These are phyloP conservation scores for Senna siamea DNA, from an alignment of 306 rosid species.

Conservation along the genomic window DNA sequence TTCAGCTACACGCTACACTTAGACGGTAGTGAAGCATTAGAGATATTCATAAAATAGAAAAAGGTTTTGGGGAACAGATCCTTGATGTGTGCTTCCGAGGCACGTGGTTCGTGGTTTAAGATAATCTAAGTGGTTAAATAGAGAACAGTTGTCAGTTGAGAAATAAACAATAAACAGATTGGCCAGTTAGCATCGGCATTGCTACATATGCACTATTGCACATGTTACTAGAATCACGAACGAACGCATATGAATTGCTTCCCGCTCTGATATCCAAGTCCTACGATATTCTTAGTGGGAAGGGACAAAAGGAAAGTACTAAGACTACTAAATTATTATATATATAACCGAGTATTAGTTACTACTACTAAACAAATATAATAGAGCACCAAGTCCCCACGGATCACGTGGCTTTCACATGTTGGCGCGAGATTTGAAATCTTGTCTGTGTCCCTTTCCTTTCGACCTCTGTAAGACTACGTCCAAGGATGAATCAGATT, in stretches of 20 bases:
- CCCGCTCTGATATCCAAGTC: not conserved
- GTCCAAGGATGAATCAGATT: too few relatives aligned
- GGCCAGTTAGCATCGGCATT: constrained; percentile 21
- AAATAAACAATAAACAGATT: too few relatives aligned
- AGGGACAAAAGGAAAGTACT: not conserved
- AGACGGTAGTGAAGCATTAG: too few relatives aligned
- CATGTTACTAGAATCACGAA: not conserved
- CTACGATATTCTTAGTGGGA: not conserved
- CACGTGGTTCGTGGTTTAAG: too few relatives aligned
- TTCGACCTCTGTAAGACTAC: not conserved
- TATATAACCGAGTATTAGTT: not conserved
- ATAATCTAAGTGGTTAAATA: too few relatives aligned
- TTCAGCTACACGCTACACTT: too few relatives aligned
- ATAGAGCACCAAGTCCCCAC: constrained; percentile 10
- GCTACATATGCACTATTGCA: not conserved
- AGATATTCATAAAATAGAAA: too few relatives aligned
- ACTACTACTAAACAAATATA: not conserved
- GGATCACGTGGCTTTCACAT: constrained; percentile 37
- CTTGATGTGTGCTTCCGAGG: too few relatives aligned
- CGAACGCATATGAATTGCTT: not conserved
- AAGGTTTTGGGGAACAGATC: too few relatives aligned
- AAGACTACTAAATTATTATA: not conserved
- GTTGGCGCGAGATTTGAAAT: constrained; percentile 26
- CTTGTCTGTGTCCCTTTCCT: not conserved
- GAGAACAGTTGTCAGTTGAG: too few relatives aligned